Conservation (phyloP, 2,329 filamentous ascomycete species). For the Penicillium fuscoglaucum region DNA sequence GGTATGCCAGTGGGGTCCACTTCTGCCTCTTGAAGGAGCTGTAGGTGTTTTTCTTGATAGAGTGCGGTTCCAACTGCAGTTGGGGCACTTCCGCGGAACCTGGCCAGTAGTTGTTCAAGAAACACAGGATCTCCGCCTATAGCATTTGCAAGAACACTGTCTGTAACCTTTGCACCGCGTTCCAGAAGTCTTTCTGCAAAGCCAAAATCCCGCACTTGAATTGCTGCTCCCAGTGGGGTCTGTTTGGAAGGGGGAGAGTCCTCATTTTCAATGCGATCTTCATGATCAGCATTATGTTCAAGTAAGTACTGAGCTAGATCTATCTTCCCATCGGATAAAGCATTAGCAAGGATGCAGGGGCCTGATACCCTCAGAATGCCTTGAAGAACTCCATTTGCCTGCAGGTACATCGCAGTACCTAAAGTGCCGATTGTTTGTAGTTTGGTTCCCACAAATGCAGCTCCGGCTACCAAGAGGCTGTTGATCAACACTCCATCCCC, state of each 20-base stretch:
- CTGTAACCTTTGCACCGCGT: constrained; percentile 11
- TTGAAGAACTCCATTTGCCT: background rate
- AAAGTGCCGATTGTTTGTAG: background rate
- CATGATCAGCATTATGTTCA: background rate
- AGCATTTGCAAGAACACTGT: constrained; percentile 6
- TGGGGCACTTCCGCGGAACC: constrained; percentile 12
- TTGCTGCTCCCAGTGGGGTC: background rate
- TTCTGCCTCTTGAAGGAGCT: constrained; percentile 5
- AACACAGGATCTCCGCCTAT: background rate
- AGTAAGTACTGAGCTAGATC: background rate
- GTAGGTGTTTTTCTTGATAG: background rate
- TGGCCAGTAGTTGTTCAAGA: background rate
- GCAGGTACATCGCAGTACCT: background rate
- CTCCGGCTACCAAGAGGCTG: background rate
- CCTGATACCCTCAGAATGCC: background rate
- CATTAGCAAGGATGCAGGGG: background rate
- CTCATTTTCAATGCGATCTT: background rate
- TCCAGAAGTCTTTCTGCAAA: background rate
- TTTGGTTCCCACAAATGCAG: background rate
- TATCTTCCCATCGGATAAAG: background rate
- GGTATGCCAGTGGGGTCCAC: constrained; percentile 11
- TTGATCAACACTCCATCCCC: constrained; percentile 5
- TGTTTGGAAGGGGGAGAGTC: background rate
- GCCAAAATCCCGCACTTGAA: background rate
- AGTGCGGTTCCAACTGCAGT: constrained; percentile 4